A percentile compares a stretch with the other conserved stretches of the same genome.
Conservation (phyloP, 768 basidiomycete genomes). For the Epithele typhae region DNA sequence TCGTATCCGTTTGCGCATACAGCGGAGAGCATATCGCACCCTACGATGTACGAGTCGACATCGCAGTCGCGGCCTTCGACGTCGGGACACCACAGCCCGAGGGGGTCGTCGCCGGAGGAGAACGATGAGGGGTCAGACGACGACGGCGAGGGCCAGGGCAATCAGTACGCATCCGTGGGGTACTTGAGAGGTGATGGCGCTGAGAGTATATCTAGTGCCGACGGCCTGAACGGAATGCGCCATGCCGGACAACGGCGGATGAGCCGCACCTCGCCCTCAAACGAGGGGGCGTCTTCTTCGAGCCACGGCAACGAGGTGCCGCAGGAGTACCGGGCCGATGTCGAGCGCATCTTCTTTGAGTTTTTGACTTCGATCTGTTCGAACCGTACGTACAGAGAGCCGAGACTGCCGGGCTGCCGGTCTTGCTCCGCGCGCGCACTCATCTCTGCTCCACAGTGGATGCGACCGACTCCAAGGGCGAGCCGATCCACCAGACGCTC, state of each 20-base stretch:
- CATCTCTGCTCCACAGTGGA: slow-evolving; percentile 58
- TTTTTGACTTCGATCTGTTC: slow-evolving; percentile 88
- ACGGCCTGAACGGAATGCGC: slow-evolving; percentile 24
- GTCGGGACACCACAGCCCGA: slow-evolving; percentile 19
- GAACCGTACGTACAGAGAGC: slow-evolving; percentile 59
- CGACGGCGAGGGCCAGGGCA: slow-evolving; percentile 14
- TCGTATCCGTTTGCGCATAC: slow-evolving; percentile 30
- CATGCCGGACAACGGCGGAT: slow-evolving; percentile 21
- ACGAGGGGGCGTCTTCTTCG: slow-evolving; percentile 20
- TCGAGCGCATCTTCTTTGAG: slow-evolving; percentile 88
- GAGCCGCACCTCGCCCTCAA: slow-evolving; percentile 24
- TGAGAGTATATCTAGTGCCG: slow-evolving; percentile 16
- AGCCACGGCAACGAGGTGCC: slow-evolving; percentile 62
- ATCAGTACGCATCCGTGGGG: slow-evolving; percentile 12
- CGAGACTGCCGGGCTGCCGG: background rate
- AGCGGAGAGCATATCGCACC: slow-evolving; percentile 16
- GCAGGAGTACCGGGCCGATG: slow-evolving; percentile 72
- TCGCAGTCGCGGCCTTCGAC: slow-evolving; percentile 26
- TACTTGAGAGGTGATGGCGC: slow-evolving; percentile 1
- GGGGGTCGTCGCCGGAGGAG: slow-evolving; percentile 29
- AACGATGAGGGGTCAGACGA: slow-evolving; percentile 30
- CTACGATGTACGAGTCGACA: slow-evolving; percentile 21
- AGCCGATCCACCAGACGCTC: slow-evolving; percentile 94
- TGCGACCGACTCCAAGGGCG: slow-evolving; percentile 89
- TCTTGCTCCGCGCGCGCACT: slow-evolving; percentile 10